Evolutionary conservation across 1,284 basidiomycete species (phyloP), one percentile per base, ranked within the genome.

Genomic region (Porodaedalea pini): DNA sequence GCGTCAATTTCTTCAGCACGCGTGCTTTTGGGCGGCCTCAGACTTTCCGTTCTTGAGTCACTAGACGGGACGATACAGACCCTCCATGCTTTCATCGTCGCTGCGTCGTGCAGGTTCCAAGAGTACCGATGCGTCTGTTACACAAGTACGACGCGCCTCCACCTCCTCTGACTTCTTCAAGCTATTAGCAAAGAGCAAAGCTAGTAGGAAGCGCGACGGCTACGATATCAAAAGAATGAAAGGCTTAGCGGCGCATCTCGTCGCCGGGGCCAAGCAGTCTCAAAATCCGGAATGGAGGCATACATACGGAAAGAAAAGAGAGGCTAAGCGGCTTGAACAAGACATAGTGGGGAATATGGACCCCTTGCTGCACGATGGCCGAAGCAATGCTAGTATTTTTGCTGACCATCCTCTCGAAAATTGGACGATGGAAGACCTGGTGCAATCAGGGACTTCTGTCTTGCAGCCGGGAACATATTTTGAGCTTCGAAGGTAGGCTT

Each of bases 401-500:
- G 39, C n/a, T 17, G 50, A 34, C 8, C 54, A 43, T 19, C 25
- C 34, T 10, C 29, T 60, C 4, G 54, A 57, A 15, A 19, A 47
- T 17, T 44, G 32, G 25, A 41, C 51, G 10, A 36, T 34, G 51
- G 51, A 58, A 17, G 57, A 54, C 17, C 37, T 57, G n/a, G 19
- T 54, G 13, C 25, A 57, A 29, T 32, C 44, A 4, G n/a, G 19
- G 13, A 54, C 40, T 6, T 17, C 19, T 5, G 27, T 8, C 15
- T 45, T 71, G 43, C 57, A 66, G 41, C 75, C 75, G 2, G 86
- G 85, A 0, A 75, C 82, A 15, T 81, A 85, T 53, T 72, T 88
- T 27, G 85, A 88, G 62, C 65, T 83, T 32, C 75, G 85, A 61
- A 78, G 78, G 86, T 83, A 62, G 56, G 77, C 10, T 29, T 2